Evolutionary conservation across 768 basidiomycete species (phyloP).

Genomic region (Psilocybe cubensis): DNA sequence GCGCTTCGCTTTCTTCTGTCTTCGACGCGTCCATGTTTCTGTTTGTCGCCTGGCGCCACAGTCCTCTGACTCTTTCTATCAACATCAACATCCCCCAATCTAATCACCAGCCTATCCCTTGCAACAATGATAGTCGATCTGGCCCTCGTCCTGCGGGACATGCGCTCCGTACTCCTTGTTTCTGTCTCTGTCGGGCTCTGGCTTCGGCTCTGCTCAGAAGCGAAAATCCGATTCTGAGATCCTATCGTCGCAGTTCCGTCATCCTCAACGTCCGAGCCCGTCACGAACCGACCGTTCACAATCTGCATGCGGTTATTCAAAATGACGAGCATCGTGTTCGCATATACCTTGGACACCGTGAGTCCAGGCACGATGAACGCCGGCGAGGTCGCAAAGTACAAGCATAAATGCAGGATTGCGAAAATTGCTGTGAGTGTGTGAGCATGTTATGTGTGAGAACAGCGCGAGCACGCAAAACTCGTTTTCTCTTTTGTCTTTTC

Average conservation of each 20-base stretch:
- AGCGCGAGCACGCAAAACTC: too few relatives aligned
- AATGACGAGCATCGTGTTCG: slow-evolving; percentile 33
- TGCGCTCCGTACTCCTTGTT: background rate
- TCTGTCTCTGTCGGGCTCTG: background rate
- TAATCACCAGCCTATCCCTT: slow-evolving; percentile 15
- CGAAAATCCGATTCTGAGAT: background rate
- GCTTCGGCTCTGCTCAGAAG: too few relatives aligned
- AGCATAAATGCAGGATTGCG: slow-evolving; percentile 28
- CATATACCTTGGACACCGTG: slow-evolving; percentile 31
- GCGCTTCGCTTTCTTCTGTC: background rate
- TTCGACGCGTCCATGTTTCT: too few relatives aligned
- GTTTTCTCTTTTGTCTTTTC: too few relatives aligned
- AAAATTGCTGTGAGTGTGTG: slow-evolving; percentile 19
- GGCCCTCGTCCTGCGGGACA: too few relatives aligned
- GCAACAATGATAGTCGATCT: slow-evolving; percentile 17
- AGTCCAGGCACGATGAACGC: slow-evolving; percentile 29
- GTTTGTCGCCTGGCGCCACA: too few relatives aligned
- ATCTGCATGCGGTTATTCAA: slow-evolving; percentile 29
- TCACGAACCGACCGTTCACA: background rate
- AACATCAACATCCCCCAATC: slow-evolving; percentile 13
- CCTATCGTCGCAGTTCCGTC: background rate
- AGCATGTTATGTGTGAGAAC: background rate
- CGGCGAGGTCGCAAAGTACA: slow-evolving; percentile 26
- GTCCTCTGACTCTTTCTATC: too few relatives aligned
- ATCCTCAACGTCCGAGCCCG: slow-evolving; percentile 1